A percentile compares a stretch with the other conserved stretches of the same genome.
phyloP scores from a whole-genome alignment of 176 grass and related monocot species.

The Carex littledalei region DNA sequence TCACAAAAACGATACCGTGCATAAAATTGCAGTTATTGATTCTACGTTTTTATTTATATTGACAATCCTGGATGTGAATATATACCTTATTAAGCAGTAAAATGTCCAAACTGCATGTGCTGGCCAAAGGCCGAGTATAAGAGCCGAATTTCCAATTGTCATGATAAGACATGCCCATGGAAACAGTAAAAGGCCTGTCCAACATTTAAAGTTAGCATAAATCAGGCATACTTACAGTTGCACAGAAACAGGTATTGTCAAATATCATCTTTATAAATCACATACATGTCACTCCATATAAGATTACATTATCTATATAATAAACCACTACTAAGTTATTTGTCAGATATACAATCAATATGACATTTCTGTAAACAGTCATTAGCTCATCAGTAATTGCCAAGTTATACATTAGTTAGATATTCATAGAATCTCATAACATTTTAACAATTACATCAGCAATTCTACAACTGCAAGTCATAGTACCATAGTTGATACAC shows the following conservation, averaged over 20 bases:
- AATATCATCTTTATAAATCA: background rate
- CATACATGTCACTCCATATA: background rate
- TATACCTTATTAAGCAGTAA: conserved; percentile 83
- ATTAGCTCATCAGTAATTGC: background rate
- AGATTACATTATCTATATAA: background rate
- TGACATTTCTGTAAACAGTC: background rate
- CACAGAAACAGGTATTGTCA: background rate
- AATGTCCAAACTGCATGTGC: conserved; percentile 83
- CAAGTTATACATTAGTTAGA: background rate
- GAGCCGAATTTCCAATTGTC: conserved; percentile 74
- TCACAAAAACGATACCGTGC: conserved; percentile 29
- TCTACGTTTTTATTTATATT: background rate
- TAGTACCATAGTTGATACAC: background rate
- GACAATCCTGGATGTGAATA: conserved; percentile 20
- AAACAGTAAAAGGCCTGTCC: conserved; percentile 66
- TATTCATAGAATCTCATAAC: background rate
- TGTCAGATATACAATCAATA: background rate
- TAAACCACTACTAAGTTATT: background rate
- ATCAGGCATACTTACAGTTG: background rate
- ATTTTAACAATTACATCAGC: background rate
- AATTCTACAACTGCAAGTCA: background rate
- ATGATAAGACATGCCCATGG: conserved; percentile 81
- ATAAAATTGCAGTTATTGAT: conserved; percentile 32
- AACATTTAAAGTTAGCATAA: conserved; percentile 16
- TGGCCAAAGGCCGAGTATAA: conserved; percentile 93